Percentiles rank a stretch among this genome's conserved stretches.
Evolutionary conservation across 495 filamentous ascomycete genomes (phyloP).

Genomic region (Articulospora tetracladia): DNA sequence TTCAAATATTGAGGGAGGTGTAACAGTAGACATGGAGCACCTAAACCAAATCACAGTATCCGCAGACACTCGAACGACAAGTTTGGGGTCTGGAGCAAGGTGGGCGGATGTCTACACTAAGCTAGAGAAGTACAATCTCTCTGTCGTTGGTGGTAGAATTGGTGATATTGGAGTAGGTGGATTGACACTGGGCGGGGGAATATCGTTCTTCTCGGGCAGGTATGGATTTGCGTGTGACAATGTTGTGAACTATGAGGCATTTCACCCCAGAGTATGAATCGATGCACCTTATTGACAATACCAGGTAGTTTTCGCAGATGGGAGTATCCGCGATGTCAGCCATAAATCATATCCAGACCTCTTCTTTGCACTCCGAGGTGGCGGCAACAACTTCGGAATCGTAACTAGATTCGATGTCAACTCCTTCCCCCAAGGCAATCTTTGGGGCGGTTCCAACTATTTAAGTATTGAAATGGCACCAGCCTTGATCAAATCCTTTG

Average conservation of each 20-base stretch:
- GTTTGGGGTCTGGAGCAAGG: constrained; percentile 34
- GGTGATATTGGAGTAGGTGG: constrained; percentile 53
- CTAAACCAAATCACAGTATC: constrained; percentile 28
- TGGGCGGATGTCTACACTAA: constrained; percentile 47
- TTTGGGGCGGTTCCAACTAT: constrained; percentile 38
- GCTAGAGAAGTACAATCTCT: constrained; percentile 35
- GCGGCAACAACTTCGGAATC: constrained; percentile 49
- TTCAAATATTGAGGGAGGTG: constrained; percentile 28
- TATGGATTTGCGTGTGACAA: neutral
- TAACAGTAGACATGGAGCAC: constrained; percentile 29
- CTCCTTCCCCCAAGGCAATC: constrained; percentile 36
- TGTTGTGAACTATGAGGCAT: neutral
- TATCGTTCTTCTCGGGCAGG: neutral
- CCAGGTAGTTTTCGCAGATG: neutral
- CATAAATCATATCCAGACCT: constrained; percentile 33
- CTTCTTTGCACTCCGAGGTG: constrained; percentile 50
- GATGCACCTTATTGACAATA: neutral
- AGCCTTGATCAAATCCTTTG: neutral
- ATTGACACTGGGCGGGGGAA: constrained; percentile 42
- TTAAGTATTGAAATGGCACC: constrained; percentile 19
- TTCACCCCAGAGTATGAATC: neutral
- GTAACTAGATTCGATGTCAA: constrained; percentile 43
- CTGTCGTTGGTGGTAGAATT: constrained; percentile 48
- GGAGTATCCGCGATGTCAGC: neutral
- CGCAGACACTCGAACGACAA: constrained; percentile 22